These are phyloP conservation scores for Begonia loranthoides DNA, from an alignment of 306 rosid genomes.

Conservation along the genomic window DNA sequence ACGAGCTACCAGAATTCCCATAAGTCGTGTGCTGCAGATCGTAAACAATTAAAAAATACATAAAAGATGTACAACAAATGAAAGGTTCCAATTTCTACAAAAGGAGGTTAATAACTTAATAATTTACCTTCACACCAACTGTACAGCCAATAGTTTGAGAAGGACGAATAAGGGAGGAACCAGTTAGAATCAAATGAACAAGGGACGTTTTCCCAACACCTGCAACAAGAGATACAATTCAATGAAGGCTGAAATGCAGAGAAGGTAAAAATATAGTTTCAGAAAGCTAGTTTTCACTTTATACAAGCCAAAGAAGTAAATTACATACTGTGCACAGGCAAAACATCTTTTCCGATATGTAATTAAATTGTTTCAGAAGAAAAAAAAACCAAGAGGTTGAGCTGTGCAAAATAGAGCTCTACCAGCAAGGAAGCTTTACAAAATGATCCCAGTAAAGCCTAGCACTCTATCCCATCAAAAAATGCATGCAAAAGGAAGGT, in stretches of 20 bases:
- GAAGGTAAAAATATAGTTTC: not conserved
- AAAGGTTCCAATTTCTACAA: no score
- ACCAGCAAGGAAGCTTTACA: no score
- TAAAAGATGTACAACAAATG: no score
- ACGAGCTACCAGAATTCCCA: slow-evolving; percentile 81
- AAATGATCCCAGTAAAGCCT: no score
- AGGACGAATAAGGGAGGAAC: slow-evolving; percentile 62
- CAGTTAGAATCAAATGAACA: slow-evolving; percentile 72
- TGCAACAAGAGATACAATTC: slow-evolving; percentile 13
- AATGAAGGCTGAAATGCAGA: not conserved
- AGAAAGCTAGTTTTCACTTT: not conserved
- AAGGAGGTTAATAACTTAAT: no score
- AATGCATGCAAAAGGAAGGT: no score
- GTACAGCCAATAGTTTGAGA: slow-evolving; percentile 88
- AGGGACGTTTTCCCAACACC: slow-evolving; percentile 97
- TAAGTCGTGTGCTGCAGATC: slow-evolving; percentile 49
- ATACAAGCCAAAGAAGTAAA: not conserved
- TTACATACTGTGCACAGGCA: no score
- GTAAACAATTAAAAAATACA: slow-evolving; percentile 1
- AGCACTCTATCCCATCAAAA: no score
- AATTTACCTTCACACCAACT: slow-evolving; percentile 67
- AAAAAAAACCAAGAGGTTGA: no score
- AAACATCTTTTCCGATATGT: no score
- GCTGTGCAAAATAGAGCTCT: no score
- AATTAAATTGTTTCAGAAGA: no score